Evolutionary conservation across 257 asterid species (phyloP).

Genomic region (Penstemon newberryi): DNA sequence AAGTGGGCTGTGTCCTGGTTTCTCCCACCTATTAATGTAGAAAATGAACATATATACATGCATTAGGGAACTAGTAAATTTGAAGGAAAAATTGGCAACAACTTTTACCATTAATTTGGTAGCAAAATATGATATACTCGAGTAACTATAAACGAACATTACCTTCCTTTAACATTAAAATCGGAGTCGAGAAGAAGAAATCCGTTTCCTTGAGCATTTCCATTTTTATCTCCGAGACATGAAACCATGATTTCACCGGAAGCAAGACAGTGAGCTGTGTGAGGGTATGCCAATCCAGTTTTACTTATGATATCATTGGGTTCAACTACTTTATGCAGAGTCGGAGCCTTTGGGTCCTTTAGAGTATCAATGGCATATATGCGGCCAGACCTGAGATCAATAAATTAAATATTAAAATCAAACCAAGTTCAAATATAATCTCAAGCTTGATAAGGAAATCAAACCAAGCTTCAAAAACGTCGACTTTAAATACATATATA

Average conservation of each 20-base stretch:
- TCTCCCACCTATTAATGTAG: constrained; percentile 74
- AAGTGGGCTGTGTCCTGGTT: constrained; percentile 90
- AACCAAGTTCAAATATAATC: background rate
- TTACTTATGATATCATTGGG: constrained; percentile 68
- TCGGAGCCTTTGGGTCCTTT: constrained; percentile 84
- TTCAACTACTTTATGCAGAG: constrained; percentile 68
- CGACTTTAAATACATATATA: background rate
- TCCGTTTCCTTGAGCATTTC: constrained; percentile 91
- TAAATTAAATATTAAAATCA: background rate
- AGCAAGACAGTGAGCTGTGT: constrained; percentile 98
- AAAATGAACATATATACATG: background rate
- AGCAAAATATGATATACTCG: background rate
- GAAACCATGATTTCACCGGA: constrained; percentile 97
- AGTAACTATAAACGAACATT: constrained; percentile 18
- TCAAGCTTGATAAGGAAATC: too few relatives aligned
- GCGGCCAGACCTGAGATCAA: constrained; percentile 78
- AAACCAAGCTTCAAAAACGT: background rate
- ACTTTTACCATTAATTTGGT: background rate
- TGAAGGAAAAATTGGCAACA: too few relatives aligned
- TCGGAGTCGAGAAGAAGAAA: constrained; percentile 89
- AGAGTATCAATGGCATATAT: constrained; percentile 85
- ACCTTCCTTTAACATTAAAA: constrained; percentile 98
- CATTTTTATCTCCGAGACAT: constrained; percentile 95
- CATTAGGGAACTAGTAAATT: too few relatives aligned
- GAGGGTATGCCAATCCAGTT: constrained; percentile 95